Base-by-base conservation (phyloP, 805 yeast genomes). In the Candida montana region DNA sequence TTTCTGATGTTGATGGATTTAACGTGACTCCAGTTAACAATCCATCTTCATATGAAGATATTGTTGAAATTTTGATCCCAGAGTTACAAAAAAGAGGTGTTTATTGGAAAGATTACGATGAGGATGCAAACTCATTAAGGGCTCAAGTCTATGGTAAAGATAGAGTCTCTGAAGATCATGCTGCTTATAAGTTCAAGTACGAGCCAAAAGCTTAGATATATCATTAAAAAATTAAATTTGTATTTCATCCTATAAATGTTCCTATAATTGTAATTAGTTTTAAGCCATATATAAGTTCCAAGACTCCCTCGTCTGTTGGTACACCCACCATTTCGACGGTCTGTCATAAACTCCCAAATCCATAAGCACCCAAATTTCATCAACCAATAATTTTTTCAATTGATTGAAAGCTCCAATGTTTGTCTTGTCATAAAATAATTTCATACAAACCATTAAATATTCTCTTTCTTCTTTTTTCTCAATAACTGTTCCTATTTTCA, bases 1-100 rank as follows among this genome's bases (percentile, higher is more conserved):
- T 59, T 7, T 57, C 69, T 8, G 70, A 63, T 41, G 61, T 69
- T 15, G 74, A 70, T 46, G 74, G 74, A 1, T 69, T 70, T 49
- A 69, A 69, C 42, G 55, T 69, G 32, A 63, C 68, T 3, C 64
- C 68, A 42, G 62, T 69, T 7, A 52, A 61, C 10, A 48, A 59
- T 9, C 74, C 74, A 15, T 65, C 63, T 7, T 51, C 67, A 5
- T 69, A 62, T 47, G 69, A 68, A 45, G 72, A 69, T 19, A 50
- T 68, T 16, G 63, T 67, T 27, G 62, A 68, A 16, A 48, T 49
- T 24, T 51, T 68, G 31, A 46, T 68, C n/a, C 72, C 72, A 5
- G 71, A 61, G 37, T 53, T 68, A 38, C 61, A 61, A 42, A 46
- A 42, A 15, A 55, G 68, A 39, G 70, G 68, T 7, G 54, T 62